Base-by-base conservation (phyloP, 2,329 filamentous ascomycete genomes). In the Penicillium aurantiogriseum region DNA sequence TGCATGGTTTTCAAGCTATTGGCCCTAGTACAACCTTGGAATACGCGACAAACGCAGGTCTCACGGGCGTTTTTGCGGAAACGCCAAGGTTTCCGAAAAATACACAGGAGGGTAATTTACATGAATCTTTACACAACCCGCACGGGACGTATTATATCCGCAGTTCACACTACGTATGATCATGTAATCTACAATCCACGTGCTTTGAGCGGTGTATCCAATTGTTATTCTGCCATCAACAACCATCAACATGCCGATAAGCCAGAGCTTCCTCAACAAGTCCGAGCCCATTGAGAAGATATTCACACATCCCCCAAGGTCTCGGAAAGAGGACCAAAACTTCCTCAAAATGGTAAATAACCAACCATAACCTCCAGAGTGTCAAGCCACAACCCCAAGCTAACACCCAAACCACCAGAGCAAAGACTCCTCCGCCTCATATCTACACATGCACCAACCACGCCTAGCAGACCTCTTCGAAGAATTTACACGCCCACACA, bases 401-500 rank as follows among this genome's bases (percentile, higher is more conserved):
- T 21, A 51, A 62, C 62, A 42, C 50, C 25, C 29, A 25, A 44
- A 29, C 27, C 15, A 48, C 44, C 46, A 80, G 79, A 79, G 78
- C 67, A 80, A 79, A 76, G 79, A 81, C 67, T 80, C 79, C 65
- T 79, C 79, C 59, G 68, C 74, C 59, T 79, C 77, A 31, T 72
- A 80, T 64, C 68, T 81, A 54, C 79, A 81, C 72, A 74, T 80
- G 70, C 75, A 77, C 68, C 73, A 79, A 31, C 76, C 79, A 4
- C 77, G 76, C 13, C 73, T 79, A 42, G 79, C 79, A 50, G 79
- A 81, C 65, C 71, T 78, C 63, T 80, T 80, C 66, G 79, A 81
- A 72, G 79, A 79, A 67, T 80, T 80, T 66, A 79, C 76, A 33
- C 76, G 76, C 25, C 78, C 77, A 3, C 74, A 79, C 54, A 75